Base-by-base conservation (phyloP, 768 basidiomycete genomes). In the Sutorius australiensis region DNA sequence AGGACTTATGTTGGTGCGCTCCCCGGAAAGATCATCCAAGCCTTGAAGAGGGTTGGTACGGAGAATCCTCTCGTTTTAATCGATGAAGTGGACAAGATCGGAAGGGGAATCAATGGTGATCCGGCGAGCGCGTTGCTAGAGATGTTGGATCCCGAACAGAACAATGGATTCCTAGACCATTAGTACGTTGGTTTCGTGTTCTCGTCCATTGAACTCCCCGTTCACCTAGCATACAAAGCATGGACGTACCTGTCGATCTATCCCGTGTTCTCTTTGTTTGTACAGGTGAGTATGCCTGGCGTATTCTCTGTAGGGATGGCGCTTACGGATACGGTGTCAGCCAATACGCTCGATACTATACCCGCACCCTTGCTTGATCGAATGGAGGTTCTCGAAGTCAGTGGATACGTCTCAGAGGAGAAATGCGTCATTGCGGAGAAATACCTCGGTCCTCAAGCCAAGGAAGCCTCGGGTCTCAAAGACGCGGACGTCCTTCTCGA, bases 251-350 rank as follows among this genome's bases (percentile, higher is more conserved):
- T 7, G 90, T 98, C 47, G 95, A 99, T 66, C 80, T 99, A 17
- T 98, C 95, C 0, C 84, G 92, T 37, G 93, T 98, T 28, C 81
- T 99, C 3, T 99, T 99, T 69, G 95, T 99, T 50, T 99, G 97
- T 75, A 99, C 95, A 4, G 80, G 80, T 75, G 64, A 61, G 69
- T 57, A 39, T 13, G 30, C 48, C 36, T 45, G 19, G 37, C 34
- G 11, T n/a, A 33, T 12, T 34, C 50, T 31, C 3, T 30, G 14
- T 16, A 10, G 36, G 21, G 43, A 16, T 55, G 51, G 16, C 11
- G 32, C 60, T 48, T 53, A 69, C 21, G 5, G 6, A 27, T 44
- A 17, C 3, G 1, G 37, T 45, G 19, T 31, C n/a, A 77, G 94
- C 94, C 37, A 95, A 95, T 70, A 88, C 86, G 56, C 84, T 95